Conservation (phyloP, 345 rosid genomes). For the Eutrema heterophyllum region DNA sequence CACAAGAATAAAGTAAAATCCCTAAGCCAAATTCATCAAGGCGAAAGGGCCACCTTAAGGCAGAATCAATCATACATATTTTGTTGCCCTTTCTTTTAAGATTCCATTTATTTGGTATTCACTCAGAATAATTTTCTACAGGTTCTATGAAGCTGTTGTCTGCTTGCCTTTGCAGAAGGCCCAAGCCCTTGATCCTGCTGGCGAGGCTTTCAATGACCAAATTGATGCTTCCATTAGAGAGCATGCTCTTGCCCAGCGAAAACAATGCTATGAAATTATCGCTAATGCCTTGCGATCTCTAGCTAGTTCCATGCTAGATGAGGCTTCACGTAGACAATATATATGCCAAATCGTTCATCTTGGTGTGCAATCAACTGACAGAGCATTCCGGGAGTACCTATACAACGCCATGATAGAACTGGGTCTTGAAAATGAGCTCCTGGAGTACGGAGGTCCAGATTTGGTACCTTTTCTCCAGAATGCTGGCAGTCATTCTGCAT, state of each 20-base stretch:
- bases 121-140: constrained; percentile 31
- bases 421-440: constrained; percentile 87
- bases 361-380: constrained; percentile 89
- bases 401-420: constrained; percentile 77
- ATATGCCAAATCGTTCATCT: constrained; percentile 94
- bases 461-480: constrained; percentile 91
- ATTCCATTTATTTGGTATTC: not conserved
- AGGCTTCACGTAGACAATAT: constrained; percentile 64
- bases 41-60: not conserved
- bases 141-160: constrained; percentile 98
- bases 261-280: constrained; percentile 88
- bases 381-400: constrained; percentile 78
- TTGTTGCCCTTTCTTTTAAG: not conserved
- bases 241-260: constrained; percentile 74
- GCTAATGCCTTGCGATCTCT: constrained; percentile 69
- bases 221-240: constrained; percentile 66
- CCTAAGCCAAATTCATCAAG: not conserved
- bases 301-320: constrained; percentile 54
- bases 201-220: constrained; percentile 93
- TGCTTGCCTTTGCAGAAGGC: constrained; percentile 93
- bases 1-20: not conserved
- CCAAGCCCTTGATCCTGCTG: constrained; percentile 84
- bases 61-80: not conserved
- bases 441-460: constrained; percentile 98
- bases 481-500: constrained; percentile 60